Base-by-base conservation (phyloP, 177 flowering plant species). In the Vitis hybrid region DNA sequence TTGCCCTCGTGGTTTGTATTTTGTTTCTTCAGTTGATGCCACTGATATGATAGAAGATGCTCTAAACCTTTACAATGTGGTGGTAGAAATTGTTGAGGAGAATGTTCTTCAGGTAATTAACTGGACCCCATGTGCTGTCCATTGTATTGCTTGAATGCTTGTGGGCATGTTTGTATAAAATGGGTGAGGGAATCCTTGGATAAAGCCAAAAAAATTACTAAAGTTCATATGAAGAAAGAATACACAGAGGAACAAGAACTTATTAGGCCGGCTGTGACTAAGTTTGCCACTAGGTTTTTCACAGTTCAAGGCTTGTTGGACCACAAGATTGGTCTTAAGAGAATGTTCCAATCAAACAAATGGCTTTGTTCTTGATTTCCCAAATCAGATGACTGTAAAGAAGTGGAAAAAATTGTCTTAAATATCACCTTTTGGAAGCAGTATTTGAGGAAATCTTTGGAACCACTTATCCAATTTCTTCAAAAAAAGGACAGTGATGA, bases 61-160 rank as follows among this genome's bases (percentile, higher is more conserved):
- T 61, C 59, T 74, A 14, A 84, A 60, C 50, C 82, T 94, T 26
- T 92, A 93, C 79, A 82, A 79, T 78, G 93, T 90, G 60, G 96
- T 95, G 52, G 96, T 89, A 49, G 96, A 95, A 56, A 84, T 91
- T 57, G 94, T 96, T 23, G 97, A 93, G 82, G 96, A 95, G 74
- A 85, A 93, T 81, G 89, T 95, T 3, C 91, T 95, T 57, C 99
- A 95, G 94, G 98, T 91, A 78, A 3, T 63, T 62, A 67, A 56
- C 74, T 95, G 99, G 99, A 91, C 93, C 12, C 98, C 98, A 18
- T 95, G 98, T 87, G 93, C 94, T 51, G 74, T 81, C 52, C 72
- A 84, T 79, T 83, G 90, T 72, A 84, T 91, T 67, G 95, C 93
- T 75, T 79, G 63, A 50, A 86, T 91, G 80, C 91, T 93, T 59